Evolutionary conservation across 2,329 filamentous ascomycete species (phyloP).

Genomic region (Trichoderma endophyticum): DNA sequence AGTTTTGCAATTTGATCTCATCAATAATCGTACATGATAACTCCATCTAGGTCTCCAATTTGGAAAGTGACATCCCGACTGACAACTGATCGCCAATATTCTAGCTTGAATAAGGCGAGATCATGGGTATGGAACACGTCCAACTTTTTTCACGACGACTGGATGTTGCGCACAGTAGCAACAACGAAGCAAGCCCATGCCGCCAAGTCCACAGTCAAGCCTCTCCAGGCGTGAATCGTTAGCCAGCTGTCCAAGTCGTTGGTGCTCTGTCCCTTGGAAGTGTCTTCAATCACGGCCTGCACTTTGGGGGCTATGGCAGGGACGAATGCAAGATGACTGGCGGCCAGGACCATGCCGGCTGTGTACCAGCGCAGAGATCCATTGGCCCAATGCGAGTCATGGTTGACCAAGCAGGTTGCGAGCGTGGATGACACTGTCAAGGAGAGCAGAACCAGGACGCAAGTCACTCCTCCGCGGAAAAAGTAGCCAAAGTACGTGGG

Average conservation of each 20-base stretch:
- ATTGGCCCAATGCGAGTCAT: slow-evolving; percentile 23
- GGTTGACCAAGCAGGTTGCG: neutral
- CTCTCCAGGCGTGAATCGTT: neutral
- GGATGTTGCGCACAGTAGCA: neutral
- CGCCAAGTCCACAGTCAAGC: neutral
- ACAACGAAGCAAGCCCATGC: slow-evolving; percentile 3
- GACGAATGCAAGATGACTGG: slow-evolving; percentile 34
- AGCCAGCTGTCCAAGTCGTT: neutral
- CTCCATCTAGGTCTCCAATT: neutral
- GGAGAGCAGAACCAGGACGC: slow-evolving; percentile 34
- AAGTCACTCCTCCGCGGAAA: slow-evolving; percentile 36
- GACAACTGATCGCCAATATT: neutral
- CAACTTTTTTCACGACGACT: neutral
- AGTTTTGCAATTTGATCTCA: neutral
- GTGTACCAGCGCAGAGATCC: slow-evolving; percentile 34
- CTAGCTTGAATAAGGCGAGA: neutral
- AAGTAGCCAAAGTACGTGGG: slow-evolving; percentile 43
- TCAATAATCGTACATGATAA: neutral
- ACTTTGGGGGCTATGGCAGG: slow-evolving; percentile 35
- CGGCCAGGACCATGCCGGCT: slow-evolving; percentile 30
- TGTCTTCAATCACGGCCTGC: slow-evolving; percentile 29
- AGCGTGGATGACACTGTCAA: slow-evolving; percentile 29
- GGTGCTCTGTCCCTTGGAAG: slow-evolving; percentile 19
- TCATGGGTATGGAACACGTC: neutral
- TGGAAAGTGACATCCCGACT: neutral